These are phyloP conservation scores for Aciculoconidium aculeatum DNA, from an alignment of 805 yeast species.

Conservation along the genomic window DNA sequence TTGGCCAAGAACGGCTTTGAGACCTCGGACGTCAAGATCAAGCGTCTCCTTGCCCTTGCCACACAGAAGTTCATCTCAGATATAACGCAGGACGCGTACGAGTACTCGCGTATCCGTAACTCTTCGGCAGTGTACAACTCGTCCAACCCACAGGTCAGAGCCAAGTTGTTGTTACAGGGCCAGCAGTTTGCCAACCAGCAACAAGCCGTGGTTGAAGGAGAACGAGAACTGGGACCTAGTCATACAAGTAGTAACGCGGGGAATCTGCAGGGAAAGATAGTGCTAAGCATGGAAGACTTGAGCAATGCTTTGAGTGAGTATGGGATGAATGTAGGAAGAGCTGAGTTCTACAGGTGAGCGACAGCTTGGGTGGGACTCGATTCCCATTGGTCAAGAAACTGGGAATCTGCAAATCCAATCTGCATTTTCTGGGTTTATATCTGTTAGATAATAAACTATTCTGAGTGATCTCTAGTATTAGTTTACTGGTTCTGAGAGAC, in stretches of 20 bases:
- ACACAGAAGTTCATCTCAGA: slow-evolving; percentile 94
- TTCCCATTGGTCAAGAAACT: too few relatives aligned
- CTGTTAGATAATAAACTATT: too few relatives aligned
- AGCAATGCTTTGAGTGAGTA: slow-evolving; percentile 91
- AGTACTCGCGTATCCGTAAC: slow-evolving; percentile 89
- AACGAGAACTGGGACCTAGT: slow-evolving; percentile 29
- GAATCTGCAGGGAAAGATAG: slow-evolving; percentile 67
- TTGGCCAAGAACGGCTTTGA: slow-evolving; percentile 80
- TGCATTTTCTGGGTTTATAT: too few relatives aligned
- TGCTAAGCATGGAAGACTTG: slow-evolving; percentile 87
- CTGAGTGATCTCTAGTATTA: too few relatives aligned
- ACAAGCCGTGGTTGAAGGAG: slow-evolving; percentile 17
- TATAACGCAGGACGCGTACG: slow-evolving; percentile 94
- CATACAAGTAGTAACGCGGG: slow-evolving; percentile 39
- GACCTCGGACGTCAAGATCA: slow-evolving; percentile 64
- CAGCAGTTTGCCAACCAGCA: slow-evolving; percentile 45
- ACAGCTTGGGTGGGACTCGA: too few relatives aligned
- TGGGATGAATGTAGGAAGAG: slow-evolving; percentile 83
- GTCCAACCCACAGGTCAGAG: slow-evolving; percentile 79
- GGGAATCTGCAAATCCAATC: too few relatives aligned
- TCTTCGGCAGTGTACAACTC: slow-evolving; percentile 80
- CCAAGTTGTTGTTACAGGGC: slow-evolving; percentile 68
- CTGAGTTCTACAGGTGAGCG: slow-evolving; percentile 96
- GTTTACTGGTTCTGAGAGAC: too few relatives aligned
- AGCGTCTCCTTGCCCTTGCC: slow-evolving; percentile 84